Percentiles rank a stretch among this genome's conserved stretches.
These are phyloP conservation scores for Solanum peruvianum DNA, from an alignment of 257 asterid species.

Conservation along the genomic window DNA sequence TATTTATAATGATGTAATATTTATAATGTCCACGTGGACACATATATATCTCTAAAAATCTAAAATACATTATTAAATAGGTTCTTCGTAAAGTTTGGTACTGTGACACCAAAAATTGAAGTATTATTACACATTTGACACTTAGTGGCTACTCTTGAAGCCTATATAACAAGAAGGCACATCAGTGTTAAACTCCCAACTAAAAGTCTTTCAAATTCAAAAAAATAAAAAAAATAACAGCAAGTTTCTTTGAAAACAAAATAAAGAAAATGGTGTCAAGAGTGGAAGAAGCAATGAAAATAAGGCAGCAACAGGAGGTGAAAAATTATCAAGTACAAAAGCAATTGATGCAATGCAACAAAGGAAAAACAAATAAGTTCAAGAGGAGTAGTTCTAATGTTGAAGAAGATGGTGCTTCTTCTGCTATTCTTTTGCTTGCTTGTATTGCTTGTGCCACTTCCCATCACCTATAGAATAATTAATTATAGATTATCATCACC, in stretches of 20 bases:
- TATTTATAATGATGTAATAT: too few relatives aligned
- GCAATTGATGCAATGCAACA: constrained; percentile 32
- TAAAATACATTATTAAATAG: too few relatives aligned
- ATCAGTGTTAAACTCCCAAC: not conserved
- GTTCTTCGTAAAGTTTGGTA: too few relatives aligned
- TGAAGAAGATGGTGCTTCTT: constrained; percentile 63
- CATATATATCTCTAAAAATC: too few relatives aligned
- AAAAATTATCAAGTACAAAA: not conserved
- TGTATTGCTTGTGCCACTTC: constrained; percentile 54
- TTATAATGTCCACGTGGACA: too few relatives aligned
- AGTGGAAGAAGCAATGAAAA: constrained; percentile 29
- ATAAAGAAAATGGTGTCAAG: constrained; percentile 35
- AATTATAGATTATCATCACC: not conserved
- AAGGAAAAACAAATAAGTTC: constrained; percentile 48
- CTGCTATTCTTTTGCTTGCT: constrained; percentile 60
- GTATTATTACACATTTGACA: not conserved
- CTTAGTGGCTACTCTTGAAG: not conserved
- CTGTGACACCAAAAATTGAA: too few relatives aligned
- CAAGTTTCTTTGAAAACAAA: not conserved
- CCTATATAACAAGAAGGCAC: not conserved
- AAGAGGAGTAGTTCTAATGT: constrained; percentile 53
- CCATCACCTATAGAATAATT: not conserved
- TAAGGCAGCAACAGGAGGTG: constrained; percentile 12
- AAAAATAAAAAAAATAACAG: not conserved
- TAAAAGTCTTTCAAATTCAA: not conserved